Percentiles rank a stretch among this genome's conserved stretches.
Evolutionary conservation across 306 rosid species (phyloP).

Genomic region (Glycine latifolia): DNA sequence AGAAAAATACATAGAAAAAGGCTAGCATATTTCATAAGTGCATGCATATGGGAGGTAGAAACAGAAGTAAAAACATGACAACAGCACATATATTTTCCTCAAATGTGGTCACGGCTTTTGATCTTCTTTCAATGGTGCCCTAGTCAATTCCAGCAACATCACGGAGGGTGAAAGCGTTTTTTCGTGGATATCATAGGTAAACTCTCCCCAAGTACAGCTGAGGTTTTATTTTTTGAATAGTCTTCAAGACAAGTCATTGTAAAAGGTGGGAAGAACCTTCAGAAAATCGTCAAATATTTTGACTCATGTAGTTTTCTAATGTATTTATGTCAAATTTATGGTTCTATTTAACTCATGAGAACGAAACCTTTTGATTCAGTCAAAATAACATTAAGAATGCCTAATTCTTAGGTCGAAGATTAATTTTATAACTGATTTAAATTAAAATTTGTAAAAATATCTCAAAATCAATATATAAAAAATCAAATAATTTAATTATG

Average conservation of each 20-base stretch:
- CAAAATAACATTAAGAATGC: no score
- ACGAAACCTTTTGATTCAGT: no score
- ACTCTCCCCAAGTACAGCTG: constrained; percentile 5
- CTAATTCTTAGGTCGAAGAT: no score
- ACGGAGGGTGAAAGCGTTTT: constrained; percentile 48
- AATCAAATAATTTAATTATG: no score
- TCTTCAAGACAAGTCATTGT: constrained; percentile 34
- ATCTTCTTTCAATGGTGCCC: constrained; percentile 17
- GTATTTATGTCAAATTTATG: background rate
- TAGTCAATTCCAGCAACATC: constrained; percentile 46
- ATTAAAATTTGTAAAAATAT: no score
- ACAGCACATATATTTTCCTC: constrained; percentile 41
- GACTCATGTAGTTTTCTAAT: constrained; percentile 29
- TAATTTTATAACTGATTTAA: no score
- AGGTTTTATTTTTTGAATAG: background rate
- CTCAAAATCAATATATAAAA: no score
- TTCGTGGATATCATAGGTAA: constrained; percentile 25
- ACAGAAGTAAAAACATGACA: constrained; percentile 44
- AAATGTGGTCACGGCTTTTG: constrained; percentile 56
- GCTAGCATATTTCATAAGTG: background rate
- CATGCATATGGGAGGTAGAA: constrained; percentile 29
- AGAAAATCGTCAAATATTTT: constrained; percentile 34
- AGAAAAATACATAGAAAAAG: background rate
- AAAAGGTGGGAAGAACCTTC: constrained; percentile 31
- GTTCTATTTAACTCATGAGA: no score